Evolutionary conservation across 768 basidiomycete species (phyloP), one percentile per base, ranked within the genome.

Genomic region (Gloeophyllum trabeum): DNA sequence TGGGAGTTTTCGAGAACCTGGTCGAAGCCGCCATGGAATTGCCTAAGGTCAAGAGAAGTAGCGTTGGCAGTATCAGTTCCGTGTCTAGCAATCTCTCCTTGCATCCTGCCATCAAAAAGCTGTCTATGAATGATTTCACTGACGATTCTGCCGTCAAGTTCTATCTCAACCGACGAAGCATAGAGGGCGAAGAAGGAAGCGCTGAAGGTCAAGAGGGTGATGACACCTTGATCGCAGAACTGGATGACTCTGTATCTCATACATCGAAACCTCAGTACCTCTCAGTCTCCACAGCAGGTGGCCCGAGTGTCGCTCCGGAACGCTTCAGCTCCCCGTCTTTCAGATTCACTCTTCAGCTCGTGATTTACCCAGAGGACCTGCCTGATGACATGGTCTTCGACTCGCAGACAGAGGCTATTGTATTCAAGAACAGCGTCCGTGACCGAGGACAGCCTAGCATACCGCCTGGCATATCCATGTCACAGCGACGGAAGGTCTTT

Each of bases 141-240:
- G 96, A 99, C 51, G 96, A 98, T 56, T 91, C 92, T 3, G 81
- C 84, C 0, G 93, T 98, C 62, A 98, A 97, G 61, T 85, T 98
- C 61, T 99, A 96, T 61, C 61, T 98, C 48, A 91, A 97, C 58
- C 69, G 87, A 42, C 66, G 72, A 21, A 54, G 61, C 4, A 54
- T 51, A 12, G 50, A 49, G 1, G 52, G 46, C 7, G 56, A 53
- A 22, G 60, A 66, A 41, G 57, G 61, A 22, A 62, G 69, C 5
- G 56, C 58, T 13, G 61, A 47, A 1, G 36, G 35, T 1, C 70
- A 71, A 35, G 69, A 68, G n/a, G 68, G 63, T 5, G 70, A 71
- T 4, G 62, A 61, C 7, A 59, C 62, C 5, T 48, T 62, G n/a
- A 56, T 62, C 21, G 61, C 62, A 6, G 61, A 71, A 39, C n/a